Conservation (phyloP, 129 eudicot species). For the Helichrysum umbraculigerum region DNA sequence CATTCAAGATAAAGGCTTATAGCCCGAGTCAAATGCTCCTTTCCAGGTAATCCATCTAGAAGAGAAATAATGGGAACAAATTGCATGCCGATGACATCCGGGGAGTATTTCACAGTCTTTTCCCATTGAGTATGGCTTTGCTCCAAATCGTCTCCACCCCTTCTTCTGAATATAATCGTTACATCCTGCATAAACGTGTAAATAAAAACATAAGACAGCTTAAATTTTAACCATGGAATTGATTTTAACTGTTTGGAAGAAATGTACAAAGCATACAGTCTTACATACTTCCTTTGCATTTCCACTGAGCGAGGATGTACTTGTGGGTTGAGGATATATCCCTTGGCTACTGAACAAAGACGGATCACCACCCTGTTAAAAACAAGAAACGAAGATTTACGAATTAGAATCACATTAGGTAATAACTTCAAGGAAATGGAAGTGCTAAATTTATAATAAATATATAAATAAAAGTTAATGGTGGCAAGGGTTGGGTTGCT, state of each 20-base stretch:
- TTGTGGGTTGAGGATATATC: constrained; percentile 85
- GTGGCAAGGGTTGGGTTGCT: neutral
- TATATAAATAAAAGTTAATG: neutral
- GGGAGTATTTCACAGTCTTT: constrained; percentile 58
- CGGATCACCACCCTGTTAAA: constrained; percentile 66
- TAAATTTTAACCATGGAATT: neutral
- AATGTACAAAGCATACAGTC: constrained; percentile 26
- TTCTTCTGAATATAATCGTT: constrained; percentile 70
- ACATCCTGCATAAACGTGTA: constrained; percentile 47
- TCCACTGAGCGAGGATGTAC: constrained; percentile 59
- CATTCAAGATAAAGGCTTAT: constrained; percentile 68
- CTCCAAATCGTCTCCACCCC: constrained; percentile 80
- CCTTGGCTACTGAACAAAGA: constrained; percentile 92
- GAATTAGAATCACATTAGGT: constrained; percentile 6
- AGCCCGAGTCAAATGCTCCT: constrained; percentile 62
- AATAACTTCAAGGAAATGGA: neutral
- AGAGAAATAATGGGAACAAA: constrained; percentile 54
- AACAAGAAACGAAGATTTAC: neutral
- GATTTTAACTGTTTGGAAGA: neutral
- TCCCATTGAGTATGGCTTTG: constrained; percentile 68
- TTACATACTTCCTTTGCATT: constrained; percentile 87
- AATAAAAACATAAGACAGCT: neutral
- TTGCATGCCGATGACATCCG: constrained; percentile 65
- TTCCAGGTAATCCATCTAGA: constrained; percentile 56
- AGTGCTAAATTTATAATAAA: neutral